phyloP scores from a whole-genome alignment of 2,329 filamentous ascomycete species.

The Clonostachys solani region DNA sequence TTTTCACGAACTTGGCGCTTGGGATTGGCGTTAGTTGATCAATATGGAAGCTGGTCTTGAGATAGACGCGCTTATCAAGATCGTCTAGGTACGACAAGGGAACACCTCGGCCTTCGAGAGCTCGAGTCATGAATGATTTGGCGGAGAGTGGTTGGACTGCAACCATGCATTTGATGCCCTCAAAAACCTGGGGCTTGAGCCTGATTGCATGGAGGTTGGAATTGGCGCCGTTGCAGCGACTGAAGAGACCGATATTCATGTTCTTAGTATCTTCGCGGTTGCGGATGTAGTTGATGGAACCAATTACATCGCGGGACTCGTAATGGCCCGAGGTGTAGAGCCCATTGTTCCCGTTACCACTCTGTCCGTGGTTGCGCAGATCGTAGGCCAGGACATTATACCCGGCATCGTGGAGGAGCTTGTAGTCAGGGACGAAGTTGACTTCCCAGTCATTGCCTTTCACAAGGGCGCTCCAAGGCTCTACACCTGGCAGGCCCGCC shows the following conservation, averaged over 20 bases:
- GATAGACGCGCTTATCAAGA: too few relatives aligned
- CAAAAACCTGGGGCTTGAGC: neutral
- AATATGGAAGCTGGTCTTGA: neutral
- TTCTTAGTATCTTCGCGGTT: slow-evolving; percentile 1
- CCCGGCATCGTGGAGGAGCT: slow-evolving; percentile 4
- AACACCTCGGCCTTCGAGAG: too few relatives aligned
- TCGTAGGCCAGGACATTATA: slow-evolving; percentile 23
- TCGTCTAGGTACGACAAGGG: too few relatives aligned
- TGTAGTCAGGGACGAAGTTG: slow-evolving; percentile 6
- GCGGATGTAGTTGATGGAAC: slow-evolving; percentile 3
- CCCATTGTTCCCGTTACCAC: neutral
- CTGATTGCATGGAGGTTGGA: slow-evolving; percentile 3
- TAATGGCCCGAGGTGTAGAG: neutral
- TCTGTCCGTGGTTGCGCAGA: slow-evolving; percentile 3
- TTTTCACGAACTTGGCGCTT: slow-evolving; percentile 1
- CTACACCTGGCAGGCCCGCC: too few relatives aligned
- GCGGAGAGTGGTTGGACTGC: slow-evolving; percentile 1
- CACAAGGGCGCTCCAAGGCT: too few relatives aligned
- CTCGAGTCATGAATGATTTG: too few relatives aligned
- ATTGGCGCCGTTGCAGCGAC: slow-evolving; percentile 3
- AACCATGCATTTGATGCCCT: slow-evolving; percentile 1
- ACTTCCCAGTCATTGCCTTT: slow-evolving; percentile 1
- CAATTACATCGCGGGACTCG: slow-evolving; percentile 5
- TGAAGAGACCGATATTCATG: slow-evolving; percentile 2
- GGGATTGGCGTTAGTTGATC: slow-evolving; percentile 1